Evolutionary conservation across 768 basidiomycete species (phyloP), one percentile per base, ranked within the genome.

Genomic region (Boletus bicolor): DNA sequence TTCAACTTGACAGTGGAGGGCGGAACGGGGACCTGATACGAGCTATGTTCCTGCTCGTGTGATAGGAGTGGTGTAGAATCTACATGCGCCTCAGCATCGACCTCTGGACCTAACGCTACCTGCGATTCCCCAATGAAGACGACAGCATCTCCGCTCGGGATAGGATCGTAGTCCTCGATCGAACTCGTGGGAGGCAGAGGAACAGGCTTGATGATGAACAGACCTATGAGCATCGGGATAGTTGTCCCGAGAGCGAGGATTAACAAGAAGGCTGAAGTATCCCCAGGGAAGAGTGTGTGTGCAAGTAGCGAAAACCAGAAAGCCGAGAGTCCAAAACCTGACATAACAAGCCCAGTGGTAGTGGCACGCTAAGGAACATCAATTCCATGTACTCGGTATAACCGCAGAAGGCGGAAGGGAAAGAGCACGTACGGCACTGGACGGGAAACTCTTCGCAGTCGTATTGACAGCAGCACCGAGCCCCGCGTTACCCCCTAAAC

Each of bases 251-350:
- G 58, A 0, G 86, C 81, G 6, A 97, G 82, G 5, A 92, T 72
- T 0, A 88, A 77, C 1, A 98, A 72, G 64, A 96, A 88, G 1
- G 84, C 79, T 0, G 86, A 87, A 0, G 89, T 90, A 63, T 93
- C 79, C 0, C 90, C 92, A 0, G 89, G 84, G 64, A 85, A 95
- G 42, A 86, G 68, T 0, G 81, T 64, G 53, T 87, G 85, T 0
- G 91, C 84, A 37, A 95, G 72, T 1, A 84, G 79, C 12, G 91
- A 89, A 72, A 95, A 97, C 58, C 90, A 77, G 76, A 96, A 96
- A 0, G 94, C 94, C 0, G 91, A 93, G 15, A 98, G 82, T 0
- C 94, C 93, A 59, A 91, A 93, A 34, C 91, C 93, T 0, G 91
- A 91, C 19, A 93, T 72, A 35, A 94, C 92, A 9, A 92, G 68